phyloP scores from a whole-genome alignment of 73 alveolate species.

The Paraurostyla sp. region DNA sequence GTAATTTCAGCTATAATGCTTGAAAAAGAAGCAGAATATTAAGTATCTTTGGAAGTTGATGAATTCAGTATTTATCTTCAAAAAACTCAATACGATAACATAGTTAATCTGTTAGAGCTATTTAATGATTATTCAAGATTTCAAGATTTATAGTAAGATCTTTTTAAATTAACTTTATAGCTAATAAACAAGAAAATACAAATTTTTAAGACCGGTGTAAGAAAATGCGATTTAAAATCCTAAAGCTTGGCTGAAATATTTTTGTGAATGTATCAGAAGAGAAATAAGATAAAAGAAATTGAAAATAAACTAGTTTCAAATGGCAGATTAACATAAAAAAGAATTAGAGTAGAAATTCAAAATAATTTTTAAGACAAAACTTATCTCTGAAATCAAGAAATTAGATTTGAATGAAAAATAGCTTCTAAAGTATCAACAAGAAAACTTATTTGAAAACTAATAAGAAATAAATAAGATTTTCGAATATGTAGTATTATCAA shows the following conservation, averaged over 20 bases:
- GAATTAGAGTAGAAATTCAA: slow-evolving; percentile 24
- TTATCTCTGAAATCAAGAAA: slow-evolving; percentile 14
- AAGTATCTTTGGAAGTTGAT: slow-evolving; percentile 66
- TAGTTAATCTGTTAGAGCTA: slow-evolving; percentile 56
- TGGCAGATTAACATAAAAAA: background rate
- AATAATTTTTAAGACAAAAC: background rate
- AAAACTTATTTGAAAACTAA: background rate
- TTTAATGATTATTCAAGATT: slow-evolving; percentile 57
- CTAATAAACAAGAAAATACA: slow-evolving; percentile 60
- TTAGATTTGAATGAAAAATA: slow-evolving; percentile 28
- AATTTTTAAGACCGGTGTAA: slow-evolving; percentile 57
- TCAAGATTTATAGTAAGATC: slow-evolving; percentile 53
- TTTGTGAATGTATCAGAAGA: slow-evolving; percentile 39
- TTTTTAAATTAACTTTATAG: slow-evolving; percentile 20
- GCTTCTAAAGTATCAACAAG: background rate
- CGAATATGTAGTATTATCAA: background rate
- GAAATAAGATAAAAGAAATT: slow-evolving; percentile 27
- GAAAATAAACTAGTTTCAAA: slow-evolving; percentile 31
- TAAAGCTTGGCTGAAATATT: slow-evolving; percentile 61
- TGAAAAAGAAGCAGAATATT: slow-evolving; percentile 54
- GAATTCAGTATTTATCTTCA: slow-evolving; percentile 58
- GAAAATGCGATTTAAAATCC: slow-evolving; percentile 41
- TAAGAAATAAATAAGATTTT: background rate
- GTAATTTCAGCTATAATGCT: background rate
- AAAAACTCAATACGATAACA: slow-evolving; percentile 62